These are phyloP conservation scores for Paraphoma chrysanthemicola DNA, from an alignment of 2,329 filamentous ascomycete species.

Conservation along the genomic window DNA sequence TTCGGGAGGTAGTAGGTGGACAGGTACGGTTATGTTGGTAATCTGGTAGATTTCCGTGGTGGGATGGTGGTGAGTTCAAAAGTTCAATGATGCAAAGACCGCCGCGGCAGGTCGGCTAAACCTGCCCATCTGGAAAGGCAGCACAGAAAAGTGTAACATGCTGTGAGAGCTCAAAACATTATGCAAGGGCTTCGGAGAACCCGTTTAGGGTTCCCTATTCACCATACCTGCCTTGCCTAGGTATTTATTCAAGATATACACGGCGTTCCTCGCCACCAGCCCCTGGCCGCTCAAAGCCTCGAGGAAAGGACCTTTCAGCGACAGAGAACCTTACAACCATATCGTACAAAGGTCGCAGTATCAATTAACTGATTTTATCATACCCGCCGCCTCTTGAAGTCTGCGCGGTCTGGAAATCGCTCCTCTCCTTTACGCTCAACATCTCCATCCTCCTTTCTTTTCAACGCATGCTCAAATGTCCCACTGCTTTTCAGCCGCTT, in stretches of 20 bases:
- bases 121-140: slow-evolving; percentile 15
- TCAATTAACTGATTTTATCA: neutral
- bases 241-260: too few species aligned
- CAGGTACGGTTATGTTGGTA: neutral
- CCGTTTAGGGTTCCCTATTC: too few species aligned
- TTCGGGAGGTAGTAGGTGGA: neutral
- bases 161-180: neutral
- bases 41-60: neutral
- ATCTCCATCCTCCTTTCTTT: slow-evolving; percentile 23
- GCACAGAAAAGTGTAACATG: neutral
- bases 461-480: slow-evolving; percentile 27
- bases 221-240: too few species aligned
- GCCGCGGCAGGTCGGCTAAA: slow-evolving; percentile 32
- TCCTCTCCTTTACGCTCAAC: slow-evolving; percentile 2
- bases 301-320: too few species aligned
- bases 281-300: too few species aligned
- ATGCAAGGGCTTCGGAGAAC: too few species aligned
- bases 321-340: too few species aligned
- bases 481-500: slow-evolving; percentile 37
- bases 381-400: slow-evolving; percentile 26
- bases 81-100: slow-evolving; percentile 40
- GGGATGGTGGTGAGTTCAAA: slow-evolving; percentile 19
- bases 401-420: slow-evolving; percentile 13
- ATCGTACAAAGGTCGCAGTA: neutral
- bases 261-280: too few species aligned